Conservation (phyloP, 1,284 basidiomycete genomes). For the Papiliotrema terrestris region DNA sequence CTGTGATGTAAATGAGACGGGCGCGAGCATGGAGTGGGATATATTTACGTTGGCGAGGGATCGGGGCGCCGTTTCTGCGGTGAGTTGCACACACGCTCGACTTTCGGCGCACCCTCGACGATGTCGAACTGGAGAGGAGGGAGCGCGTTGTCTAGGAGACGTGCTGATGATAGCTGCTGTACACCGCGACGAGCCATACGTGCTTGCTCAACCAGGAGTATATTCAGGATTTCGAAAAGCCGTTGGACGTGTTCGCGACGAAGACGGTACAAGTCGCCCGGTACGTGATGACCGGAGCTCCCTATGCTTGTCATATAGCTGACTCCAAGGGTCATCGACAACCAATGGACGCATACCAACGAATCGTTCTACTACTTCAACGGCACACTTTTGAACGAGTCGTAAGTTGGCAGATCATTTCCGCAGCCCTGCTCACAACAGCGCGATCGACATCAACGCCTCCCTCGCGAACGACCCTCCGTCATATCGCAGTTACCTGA, state of each 20-base stretch:
- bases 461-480: slow-evolving; percentile 51
- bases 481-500: slow-evolving; percentile 58
- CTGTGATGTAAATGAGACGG: slow-evolving; percentile 71
- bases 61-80: slow-evolving; percentile 71
- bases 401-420: slow-evolving; percentile 52
- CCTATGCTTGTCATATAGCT: not conserved
- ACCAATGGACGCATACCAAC: slow-evolving; percentile 60
- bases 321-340: slow-evolving; percentile 57
- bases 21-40: slow-evolving; percentile 56
- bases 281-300: slow-evolving; percentile 10
- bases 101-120: too few relatives aligned
- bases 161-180: slow-evolving; percentile 59
- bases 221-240: slow-evolving; percentile 63
- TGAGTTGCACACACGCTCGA: too few relatives aligned
- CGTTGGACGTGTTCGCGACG: slow-evolving; percentile 70
- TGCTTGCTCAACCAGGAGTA: slow-evolving; percentile 73
- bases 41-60: slow-evolving; percentile 74
- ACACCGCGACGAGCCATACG: slow-evolving; percentile 64
- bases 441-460: slow-evolving; percentile 51
- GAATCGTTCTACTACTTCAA: slow-evolving; percentile 57
- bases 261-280: slow-evolving; percentile 29
- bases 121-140: not conserved
- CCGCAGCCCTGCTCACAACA: slow-evolving; percentile 5
- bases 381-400: slow-evolving; percentile 36
- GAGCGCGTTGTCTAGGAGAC: not conserved